Base-by-base conservation (phyloP, 2,329 filamentous ascomycete species). In the Fusarium newnesense region DNA sequence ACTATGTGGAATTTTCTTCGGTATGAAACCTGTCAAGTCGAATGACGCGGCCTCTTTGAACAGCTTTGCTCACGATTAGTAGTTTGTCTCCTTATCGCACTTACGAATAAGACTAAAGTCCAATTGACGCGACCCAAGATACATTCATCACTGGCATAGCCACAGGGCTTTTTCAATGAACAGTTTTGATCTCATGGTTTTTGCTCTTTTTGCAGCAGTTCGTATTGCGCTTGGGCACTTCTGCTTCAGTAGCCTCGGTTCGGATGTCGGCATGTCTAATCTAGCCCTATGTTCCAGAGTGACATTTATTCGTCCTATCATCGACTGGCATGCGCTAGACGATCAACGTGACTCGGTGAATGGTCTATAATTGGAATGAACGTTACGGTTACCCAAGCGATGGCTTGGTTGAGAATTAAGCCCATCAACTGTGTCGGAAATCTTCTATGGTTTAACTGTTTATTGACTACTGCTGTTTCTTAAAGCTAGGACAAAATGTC, bases 21-120 rank as follows among this genome's bases (percentile, higher is more conserved):
- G 2, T 13, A 28, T 15, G 4, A 5, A 28, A 21, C 26, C 8
- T 5, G 5, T 9, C 12, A 8, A 10, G 4, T 32, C 1, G 7
- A 49, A 12, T 30, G 11, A n/a, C 5, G 12, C 3, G 28, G 32
- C 0, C 15, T 15, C 19, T 8, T 15, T 26, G 1, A 16, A 5
- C 9, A 11, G 9, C 0, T 11, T 16, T 47, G n/a, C 19, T 2
- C 1, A 9, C 13, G 7, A 32, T 32, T 9, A 18, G 16, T 5
- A 9, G 15, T 12, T 32, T 19, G 1, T 16, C 21, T 13, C 24
- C 5, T 8, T 18, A 19, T 2, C 18, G 13, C 28, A 19, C 21
- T 5, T 7, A 12, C 7, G 2, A 7, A 19, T 5, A 9, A 24
- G 21, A 18, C 4, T 10, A 24, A 24, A 13, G 4, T 9, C 30